Evolutionary conservation across 768 basidiomycete species (phyloP).

Genomic region (Leccinum imitatum): DNA sequence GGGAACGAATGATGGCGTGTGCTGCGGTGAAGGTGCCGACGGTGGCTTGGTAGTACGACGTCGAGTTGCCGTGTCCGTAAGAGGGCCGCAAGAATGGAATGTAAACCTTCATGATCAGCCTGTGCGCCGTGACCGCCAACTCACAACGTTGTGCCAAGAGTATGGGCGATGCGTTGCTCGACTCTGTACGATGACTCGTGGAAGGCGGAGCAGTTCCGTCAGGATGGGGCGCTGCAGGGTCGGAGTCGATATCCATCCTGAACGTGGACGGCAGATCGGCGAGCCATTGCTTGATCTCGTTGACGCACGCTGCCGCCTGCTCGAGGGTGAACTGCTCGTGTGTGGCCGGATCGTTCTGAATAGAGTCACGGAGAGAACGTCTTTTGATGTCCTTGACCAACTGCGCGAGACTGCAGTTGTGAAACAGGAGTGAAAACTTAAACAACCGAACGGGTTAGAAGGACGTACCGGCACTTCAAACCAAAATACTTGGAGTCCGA

Average conservation of each 20-base stretch:
- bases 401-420: constrained; percentile 49
- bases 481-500: constrained; percentile 49
- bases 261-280: constrained; percentile 50
- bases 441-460: neutral
- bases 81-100: constrained; percentile 59
- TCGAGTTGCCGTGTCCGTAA: constrained; percentile 23
- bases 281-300: constrained; percentile 55
- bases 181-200: constrained; percentile 12
- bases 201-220: constrained; percentile 12
- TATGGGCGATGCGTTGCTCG: constrained; percentile 30
- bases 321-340: constrained; percentile 52
- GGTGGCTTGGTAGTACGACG: constrained; percentile 50
- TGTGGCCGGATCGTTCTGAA: constrained; percentile 26
- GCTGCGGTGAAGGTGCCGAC: constrained; percentile 64
- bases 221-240: constrained; percentile 19
- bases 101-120: constrained; percentile 62
- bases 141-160: constrained; percentile 57
- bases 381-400: constrained; percentile 62
- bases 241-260: constrained; percentile 40
- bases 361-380: constrained; percentile 45
- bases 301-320: constrained; percentile 57
- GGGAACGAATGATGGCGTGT: constrained; percentile 58
- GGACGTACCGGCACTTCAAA: constrained; percentile 57
- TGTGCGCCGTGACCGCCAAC: constrained; percentile 57
- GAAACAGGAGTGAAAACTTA: constrained; percentile 5